Percentiles rank a stretch among this genome's conserved stretches.
Conservation (phyloP, 306 rosid genomes). For the Phaseolus lunatus region DNA sequence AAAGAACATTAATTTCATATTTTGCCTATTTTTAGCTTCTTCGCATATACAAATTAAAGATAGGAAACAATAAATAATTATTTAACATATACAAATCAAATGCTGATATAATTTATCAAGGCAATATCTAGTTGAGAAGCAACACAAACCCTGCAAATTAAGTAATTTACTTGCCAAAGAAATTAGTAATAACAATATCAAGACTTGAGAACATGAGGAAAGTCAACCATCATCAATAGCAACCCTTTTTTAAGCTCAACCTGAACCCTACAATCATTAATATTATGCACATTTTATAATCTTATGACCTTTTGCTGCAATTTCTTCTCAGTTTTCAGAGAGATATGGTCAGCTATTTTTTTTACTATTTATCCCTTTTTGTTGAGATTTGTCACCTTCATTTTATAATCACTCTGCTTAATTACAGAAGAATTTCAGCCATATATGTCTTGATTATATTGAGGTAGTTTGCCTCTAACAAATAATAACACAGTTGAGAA, state of each 20-base stretch:
- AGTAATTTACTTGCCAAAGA: not conserved
- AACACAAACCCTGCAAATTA: conserved; percentile 29
- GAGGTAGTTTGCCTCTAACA: not conserved
- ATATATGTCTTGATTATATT: not conserved
- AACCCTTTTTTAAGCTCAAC: not conserved
- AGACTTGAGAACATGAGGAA: not conserved
- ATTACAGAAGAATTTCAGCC: not conserved
- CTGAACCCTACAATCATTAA: not conserved
- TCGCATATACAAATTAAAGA: conserved; percentile 4
- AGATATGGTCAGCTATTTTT: not conserved
- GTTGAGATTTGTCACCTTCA: not conserved
- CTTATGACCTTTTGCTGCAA: not conserved
- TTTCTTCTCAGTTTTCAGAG: not conserved
- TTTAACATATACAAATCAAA: not conserved
- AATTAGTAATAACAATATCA: not conserved
- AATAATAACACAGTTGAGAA: not conserved
- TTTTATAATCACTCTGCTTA: not conserved
- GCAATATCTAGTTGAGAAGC: conserved; percentile 4
- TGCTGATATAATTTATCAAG: not conserved
- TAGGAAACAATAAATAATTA: conserved; percentile 4
- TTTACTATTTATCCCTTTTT: not conserved
- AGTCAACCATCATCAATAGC: not conserved
- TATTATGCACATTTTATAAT: not conserved
- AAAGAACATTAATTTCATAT: conserved; percentile 1
- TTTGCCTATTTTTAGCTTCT: not conserved